Percentiles rank a stretch among this genome's conserved stretches.
Conservation (phyloP, 2,329 filamentous ascomycete species). For the Diaporthe citri region DNA sequence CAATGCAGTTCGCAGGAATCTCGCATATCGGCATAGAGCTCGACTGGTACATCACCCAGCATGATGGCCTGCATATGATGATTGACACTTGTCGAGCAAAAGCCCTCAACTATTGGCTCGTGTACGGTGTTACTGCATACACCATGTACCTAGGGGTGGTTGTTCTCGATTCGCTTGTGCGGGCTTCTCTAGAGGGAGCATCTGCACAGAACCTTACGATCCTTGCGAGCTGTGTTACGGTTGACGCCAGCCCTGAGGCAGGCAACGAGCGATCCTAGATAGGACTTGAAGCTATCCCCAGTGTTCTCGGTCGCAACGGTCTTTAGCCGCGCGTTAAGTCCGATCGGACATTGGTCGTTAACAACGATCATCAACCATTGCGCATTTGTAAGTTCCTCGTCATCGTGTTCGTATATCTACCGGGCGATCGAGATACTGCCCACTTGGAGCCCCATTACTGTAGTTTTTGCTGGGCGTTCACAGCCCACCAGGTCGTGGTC, state of each 20-base stretch:
- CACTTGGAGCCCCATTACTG: background rate
- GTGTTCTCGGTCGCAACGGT: background rate
- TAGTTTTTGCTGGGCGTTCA: background rate
- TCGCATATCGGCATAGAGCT: background rate
- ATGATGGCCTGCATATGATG: background rate
- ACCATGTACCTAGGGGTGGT: background rate
- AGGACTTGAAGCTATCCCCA: conserved; percentile 13
- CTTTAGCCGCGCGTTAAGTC: background rate
- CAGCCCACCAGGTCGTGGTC: background rate
- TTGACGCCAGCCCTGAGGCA: background rate
- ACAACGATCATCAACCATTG: background rate
- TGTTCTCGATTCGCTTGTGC: background rate
- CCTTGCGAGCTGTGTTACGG: background rate
- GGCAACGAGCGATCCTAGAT: background rate
- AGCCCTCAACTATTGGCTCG: background rate
- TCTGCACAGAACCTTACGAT: background rate
- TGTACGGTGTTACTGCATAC: background rate
- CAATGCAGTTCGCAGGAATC: too few species aligned
- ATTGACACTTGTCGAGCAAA: background rate
- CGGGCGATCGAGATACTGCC: background rate
- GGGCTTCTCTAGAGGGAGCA: too few species aligned
- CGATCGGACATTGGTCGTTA: background rate
- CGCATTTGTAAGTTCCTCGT: background rate
- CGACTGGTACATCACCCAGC: background rate
- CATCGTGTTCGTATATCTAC: conserved; percentile 12